Evolutionary conservation across 129 eudicot genomes (phyloP).

Genomic region (Escallonia rubra): DNA sequence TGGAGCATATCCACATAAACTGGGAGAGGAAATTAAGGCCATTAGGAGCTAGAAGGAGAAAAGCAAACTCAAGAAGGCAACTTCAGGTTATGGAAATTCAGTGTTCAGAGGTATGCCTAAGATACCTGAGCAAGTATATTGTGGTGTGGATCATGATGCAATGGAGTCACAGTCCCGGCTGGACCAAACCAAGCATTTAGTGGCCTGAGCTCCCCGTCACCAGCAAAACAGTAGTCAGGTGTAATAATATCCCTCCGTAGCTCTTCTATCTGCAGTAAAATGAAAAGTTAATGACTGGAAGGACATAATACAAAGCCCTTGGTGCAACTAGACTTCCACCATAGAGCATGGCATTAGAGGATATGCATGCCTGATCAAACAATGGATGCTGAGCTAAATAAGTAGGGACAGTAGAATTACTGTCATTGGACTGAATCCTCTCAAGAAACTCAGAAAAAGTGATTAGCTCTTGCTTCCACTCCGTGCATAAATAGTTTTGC

Average conservation of each 20-base stretch:
- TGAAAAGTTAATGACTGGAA: neutral
- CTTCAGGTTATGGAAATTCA: neutral
- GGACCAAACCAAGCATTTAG: conserved; percentile 99
- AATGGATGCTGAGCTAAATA: conserved; percentile 98
- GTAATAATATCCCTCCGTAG: conserved; percentile 71
- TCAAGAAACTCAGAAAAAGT: conserved; percentile 90
- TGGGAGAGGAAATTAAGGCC: neutral
- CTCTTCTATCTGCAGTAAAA: conserved; percentile 71
- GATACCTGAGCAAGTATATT: conserved; percentile 93
- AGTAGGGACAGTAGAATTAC: conserved; percentile 46
- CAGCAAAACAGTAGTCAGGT: conserved; percentile 96
- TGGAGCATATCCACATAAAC: too few relatives aligned
- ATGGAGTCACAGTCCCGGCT: conserved; percentile 94
- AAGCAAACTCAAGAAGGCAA: neutral
- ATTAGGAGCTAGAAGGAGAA: neutral
- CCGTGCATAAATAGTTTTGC: conserved; percentile 70
- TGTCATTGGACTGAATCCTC: conserved; percentile 60
- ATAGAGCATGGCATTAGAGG: conserved; percentile 11
- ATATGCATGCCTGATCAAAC: conserved; percentile 89
- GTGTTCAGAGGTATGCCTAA: neutral
- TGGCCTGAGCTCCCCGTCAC: conserved; percentile 89
- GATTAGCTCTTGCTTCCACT: conserved; percentile 97
- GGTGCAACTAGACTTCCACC: conserved; percentile 6
- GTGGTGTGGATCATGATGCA: conserved; percentile 99
- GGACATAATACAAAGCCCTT: neutral